phyloP scores from a whole-genome alignment of 2,329 filamentous ascomycete species.

The Microsporum canis region DNA sequence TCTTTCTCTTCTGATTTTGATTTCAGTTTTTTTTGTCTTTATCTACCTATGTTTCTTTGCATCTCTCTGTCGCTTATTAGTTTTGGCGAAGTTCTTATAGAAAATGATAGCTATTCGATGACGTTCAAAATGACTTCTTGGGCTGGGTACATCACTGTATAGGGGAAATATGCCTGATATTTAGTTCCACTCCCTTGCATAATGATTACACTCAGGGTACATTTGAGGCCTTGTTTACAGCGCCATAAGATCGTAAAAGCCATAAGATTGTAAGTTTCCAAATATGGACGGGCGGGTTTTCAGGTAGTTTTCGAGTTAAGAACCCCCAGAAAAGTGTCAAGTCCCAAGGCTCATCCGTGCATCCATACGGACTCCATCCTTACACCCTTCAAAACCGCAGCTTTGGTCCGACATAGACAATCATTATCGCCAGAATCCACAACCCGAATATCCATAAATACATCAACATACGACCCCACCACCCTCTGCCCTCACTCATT shows the following conservation, averaged over 20 bases:
- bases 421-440: conserved; percentile 62
- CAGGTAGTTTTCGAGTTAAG: no score
- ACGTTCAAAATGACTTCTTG: not conserved
- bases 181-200: no score
- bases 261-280: no score
- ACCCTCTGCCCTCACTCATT: conserved; percentile 81
- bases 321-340: not conserved
- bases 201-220: no score
- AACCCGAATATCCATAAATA: conserved; percentile 75
- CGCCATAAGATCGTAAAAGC: no score
- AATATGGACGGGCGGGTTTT: no score
- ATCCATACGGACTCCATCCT: no score
- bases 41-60: not conserved
- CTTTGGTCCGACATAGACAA: conserved; percentile 83
- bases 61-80: not conserved
- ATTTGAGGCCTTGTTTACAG: no score
- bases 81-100: conserved; percentile 11
- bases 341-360: not conserved
- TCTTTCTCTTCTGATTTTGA: conserved; percentile 3
- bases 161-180: no score
- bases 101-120: conserved; percentile 10
- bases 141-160: not conserved
- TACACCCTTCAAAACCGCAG: conserved; percentile 55
- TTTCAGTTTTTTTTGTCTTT: not conserved
- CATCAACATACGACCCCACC: conserved; percentile 72